Percentiles rank a stretch among this genome's conserved stretches.
These are phyloP conservation scores for Thielaviopsis euricoi DNA, from an alignment of 2,329 filamentous ascomycete genomes.

Conservation along the genomic window DNA sequence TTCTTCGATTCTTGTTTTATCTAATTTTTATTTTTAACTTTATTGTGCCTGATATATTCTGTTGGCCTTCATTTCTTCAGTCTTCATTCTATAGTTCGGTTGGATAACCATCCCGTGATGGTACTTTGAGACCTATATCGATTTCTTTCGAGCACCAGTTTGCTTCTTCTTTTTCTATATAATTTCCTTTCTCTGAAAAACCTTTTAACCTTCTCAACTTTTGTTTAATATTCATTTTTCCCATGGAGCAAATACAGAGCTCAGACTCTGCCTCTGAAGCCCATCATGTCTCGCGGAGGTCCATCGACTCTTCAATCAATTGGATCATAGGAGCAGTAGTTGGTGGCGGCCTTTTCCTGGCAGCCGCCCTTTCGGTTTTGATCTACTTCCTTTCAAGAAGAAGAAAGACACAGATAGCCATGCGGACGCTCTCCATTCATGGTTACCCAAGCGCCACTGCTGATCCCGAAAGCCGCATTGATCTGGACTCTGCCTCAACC, in stretches of 20 bases:
- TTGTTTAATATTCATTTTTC: background rate
- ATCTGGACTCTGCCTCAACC: background rate
- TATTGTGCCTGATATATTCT: background rate
- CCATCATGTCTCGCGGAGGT: background rate
- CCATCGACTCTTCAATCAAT: constrained; percentile 15
- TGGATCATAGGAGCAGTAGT: constrained; percentile 30
- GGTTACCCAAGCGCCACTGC: background rate
- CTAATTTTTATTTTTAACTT: background rate
- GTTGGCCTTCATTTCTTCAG: background rate
- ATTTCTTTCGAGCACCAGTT: background rate
- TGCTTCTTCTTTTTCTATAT: background rate
- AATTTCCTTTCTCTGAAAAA: background rate
- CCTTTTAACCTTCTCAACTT: too few relatives aligned
- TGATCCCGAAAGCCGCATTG: background rate
- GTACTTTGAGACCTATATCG: background rate
- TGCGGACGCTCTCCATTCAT: background rate
- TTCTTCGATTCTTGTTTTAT: background rate
- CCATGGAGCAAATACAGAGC: constrained; percentile 3
- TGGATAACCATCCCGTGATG: background rate
- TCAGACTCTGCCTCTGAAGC: background rate
- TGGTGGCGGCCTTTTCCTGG: constrained; percentile 29
- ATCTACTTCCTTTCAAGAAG: constrained; percentile 24
- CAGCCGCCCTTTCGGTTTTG: constrained; percentile 25
- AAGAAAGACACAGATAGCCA: constrained; percentile 11
- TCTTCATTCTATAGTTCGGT: background rate